A percentile compares a stretch with the other conserved stretches of the same genome.
These are phyloP conservation scores for Camelina neglecta DNA, from an alignment of 345 rosid species.

Conservation along the genomic window DNA sequence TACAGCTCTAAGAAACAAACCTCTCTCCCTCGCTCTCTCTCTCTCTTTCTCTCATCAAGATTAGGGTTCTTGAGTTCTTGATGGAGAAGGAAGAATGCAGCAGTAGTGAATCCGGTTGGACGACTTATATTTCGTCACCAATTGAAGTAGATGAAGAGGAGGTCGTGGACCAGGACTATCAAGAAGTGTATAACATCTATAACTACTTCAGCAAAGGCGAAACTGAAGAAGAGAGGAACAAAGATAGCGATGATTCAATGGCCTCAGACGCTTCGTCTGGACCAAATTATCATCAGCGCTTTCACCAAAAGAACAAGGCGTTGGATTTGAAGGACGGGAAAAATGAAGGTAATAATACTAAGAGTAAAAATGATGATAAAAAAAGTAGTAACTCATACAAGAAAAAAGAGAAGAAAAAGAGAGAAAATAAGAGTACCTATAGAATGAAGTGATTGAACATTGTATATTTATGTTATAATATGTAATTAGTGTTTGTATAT, in stretches of 20 bases:
- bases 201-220: slow-evolving; percentile 27
- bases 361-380: slow-evolving; percentile 36
- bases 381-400: slow-evolving; percentile 23
- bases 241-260: slow-evolving; percentile 80
- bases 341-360: slow-evolving; percentile 36
- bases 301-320: slow-evolving; percentile 32
- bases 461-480: slow-evolving; percentile 9
- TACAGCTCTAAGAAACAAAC: slow-evolving; percentile 17
- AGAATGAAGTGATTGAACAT: slow-evolving; percentile 34
- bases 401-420: slow-evolving; percentile 42
- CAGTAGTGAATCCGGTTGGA: slow-evolving; percentile 93
- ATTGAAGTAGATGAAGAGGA: slow-evolving; percentile 54
- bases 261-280: slow-evolving; percentile 83
- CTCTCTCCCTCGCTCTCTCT: slow-evolving; percentile 7
- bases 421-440: slow-evolving; percentile 31
- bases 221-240: slow-evolving; percentile 48
- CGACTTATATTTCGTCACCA: slow-evolving; percentile 65
- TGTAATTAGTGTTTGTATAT: slow-evolving; percentile 29
- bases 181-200: slow-evolving; percentile 36
- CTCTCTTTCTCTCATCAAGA: slow-evolving; percentile 14
- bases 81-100: slow-evolving; percentile 65
- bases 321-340: slow-evolving; percentile 38
- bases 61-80: slow-evolving; percentile 46
- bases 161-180: slow-evolving; percentile 38
- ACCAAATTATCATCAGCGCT: slow-evolving; percentile 51